Conservation (phyloP, 345 rosid species). For the Mangifera indica region DNA sequence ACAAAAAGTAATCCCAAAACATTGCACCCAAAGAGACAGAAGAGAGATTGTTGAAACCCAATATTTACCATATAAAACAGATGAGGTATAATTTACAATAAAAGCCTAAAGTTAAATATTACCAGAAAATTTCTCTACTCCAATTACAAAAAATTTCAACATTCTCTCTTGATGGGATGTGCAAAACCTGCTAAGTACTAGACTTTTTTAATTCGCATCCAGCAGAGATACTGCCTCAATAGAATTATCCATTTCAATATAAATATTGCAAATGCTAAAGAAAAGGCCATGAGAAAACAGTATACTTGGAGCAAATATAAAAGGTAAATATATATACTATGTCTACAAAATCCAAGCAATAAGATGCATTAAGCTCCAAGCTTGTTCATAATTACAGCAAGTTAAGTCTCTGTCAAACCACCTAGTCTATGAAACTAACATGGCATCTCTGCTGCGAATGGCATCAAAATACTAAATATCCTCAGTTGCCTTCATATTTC, state of each 20-base stretch:
- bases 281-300: background rate
- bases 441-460: slow-evolving; percentile 2
- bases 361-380: slow-evolving; percentile 15
- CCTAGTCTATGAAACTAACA: slow-evolving; percentile 24
- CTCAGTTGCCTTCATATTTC: slow-evolving; percentile 59
- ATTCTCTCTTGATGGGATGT: no score
- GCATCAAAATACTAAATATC: background rate
- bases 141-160: no score
- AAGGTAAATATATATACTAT: background rate
- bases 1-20: background rate
- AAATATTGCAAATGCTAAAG: slow-evolving; percentile 1
- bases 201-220: no score
- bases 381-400: slow-evolving; percentile 19
- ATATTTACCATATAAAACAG: background rate
- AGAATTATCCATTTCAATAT: no score
- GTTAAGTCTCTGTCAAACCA: slow-evolving; percentile 13
- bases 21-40: background rate
- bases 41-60: background rate
- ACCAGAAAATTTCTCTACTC: background rate
- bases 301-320: background rate
- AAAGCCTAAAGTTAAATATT: background rate
- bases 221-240: slow-evolving; percentile 6
- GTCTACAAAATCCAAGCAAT: slow-evolving; percentile 13
- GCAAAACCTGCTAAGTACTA: no score
- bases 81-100: background rate